phyloP scores from a whole-genome alignment of 495 filamentous ascomycete species.

The Viridothelium virens region DNA sequence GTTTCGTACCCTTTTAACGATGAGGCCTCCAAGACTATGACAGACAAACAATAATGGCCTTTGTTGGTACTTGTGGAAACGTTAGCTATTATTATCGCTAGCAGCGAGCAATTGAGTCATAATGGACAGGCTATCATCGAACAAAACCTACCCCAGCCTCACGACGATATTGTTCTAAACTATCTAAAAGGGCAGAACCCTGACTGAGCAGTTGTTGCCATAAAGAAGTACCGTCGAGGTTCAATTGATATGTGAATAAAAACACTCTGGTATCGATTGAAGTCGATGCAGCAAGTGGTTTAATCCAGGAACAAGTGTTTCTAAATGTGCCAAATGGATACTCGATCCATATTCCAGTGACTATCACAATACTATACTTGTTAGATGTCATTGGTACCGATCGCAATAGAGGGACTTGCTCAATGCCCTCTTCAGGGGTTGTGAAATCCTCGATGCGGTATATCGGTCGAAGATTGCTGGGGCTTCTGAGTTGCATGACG shows the following conservation, averaged over 20 bases:
- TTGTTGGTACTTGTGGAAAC: not conserved
- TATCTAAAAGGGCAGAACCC: not conserved
- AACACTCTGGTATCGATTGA: not conserved
- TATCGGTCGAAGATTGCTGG: constrained; percentile 1
- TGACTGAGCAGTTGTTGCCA: not conserved
- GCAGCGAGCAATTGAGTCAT: not conserved
- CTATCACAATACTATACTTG: not conserved
- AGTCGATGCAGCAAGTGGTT: not conserved
- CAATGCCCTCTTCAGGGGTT: not conserved
- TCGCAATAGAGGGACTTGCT: not conserved
- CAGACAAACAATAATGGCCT: not conserved
- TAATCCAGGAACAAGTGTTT: not conserved
- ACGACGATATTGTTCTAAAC: not conserved
- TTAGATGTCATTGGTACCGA: not conserved
- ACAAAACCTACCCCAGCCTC: not conserved
- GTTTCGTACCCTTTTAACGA: not conserved
- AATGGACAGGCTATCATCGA: not conserved
- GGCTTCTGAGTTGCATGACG: not conserved
- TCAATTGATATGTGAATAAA: not conserved
- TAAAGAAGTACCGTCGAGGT: not conserved
- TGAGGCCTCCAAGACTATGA: not conserved
- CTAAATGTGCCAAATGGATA: not conserved
- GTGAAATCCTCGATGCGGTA: not conserved
- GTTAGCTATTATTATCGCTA: not conserved
- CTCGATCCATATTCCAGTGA: not conserved